Evolutionary conservation across 176 grass and related monocot genomes (phyloP).

Genomic region (Coix lacrymajobi): DNA sequence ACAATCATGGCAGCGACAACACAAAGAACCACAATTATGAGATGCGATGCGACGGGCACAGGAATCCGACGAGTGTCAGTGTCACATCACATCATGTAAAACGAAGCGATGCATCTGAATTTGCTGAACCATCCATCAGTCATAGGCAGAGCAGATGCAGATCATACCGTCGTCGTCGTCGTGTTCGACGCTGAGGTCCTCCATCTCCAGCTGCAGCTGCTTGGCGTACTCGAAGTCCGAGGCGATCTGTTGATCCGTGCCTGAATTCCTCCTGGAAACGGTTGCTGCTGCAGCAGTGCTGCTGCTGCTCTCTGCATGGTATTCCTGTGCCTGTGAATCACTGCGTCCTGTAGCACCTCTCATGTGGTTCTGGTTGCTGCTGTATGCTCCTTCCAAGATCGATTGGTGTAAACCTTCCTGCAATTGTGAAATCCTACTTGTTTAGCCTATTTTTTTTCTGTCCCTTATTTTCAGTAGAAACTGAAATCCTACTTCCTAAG

Average conservation of each 20-base stretch:
- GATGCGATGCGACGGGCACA: not conserved
- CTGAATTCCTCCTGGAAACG: slow-evolving; percentile 12
- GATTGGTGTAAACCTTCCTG: slow-evolving; percentile 47
- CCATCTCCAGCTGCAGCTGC: slow-evolving; percentile 58
- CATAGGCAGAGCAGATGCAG: not conserved
- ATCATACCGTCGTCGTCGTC: slow-evolving; percentile 20
- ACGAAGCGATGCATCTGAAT: not conserved
- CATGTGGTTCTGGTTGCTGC: not conserved
- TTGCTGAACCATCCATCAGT: not conserved
- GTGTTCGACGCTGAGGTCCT: slow-evolving; percentile 25
- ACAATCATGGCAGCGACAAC: slow-evolving; percentile 1
- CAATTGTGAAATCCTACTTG: not conserved
- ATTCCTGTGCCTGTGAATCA: slow-evolving; percentile 22
- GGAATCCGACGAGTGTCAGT: not conserved
- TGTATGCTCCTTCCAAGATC: slow-evolving; percentile 8
- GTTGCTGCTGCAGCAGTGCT: slow-evolving; percentile 6
- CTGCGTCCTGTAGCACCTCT: slow-evolving; percentile 17
- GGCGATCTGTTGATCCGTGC: slow-evolving; percentile 33
- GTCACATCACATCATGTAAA: slow-evolving; percentile 8
- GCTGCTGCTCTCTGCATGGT: slow-evolving; percentile 38
- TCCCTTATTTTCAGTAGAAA: not conserved
- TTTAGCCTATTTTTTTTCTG: not conserved
- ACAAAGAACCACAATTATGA: not conserved
- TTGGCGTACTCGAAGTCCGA: slow-evolving; percentile 45
- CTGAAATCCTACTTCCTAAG: not conserved